phyloP scores from a whole-genome alignment of 805 yeast species.

The Brettanomyces custersianus region DNA sequence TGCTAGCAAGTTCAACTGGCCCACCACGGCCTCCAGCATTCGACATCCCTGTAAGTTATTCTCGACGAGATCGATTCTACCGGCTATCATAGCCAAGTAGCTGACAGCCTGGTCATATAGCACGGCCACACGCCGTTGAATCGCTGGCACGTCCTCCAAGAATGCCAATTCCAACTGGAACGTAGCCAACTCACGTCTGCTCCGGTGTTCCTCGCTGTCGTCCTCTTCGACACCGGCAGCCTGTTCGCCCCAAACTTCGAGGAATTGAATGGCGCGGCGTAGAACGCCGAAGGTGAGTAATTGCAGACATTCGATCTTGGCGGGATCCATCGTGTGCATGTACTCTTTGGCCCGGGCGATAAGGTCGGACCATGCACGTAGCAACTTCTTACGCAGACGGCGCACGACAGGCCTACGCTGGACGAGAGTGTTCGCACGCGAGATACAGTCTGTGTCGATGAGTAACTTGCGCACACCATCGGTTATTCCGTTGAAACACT shows the following conservation, averaged over 20 bases:
- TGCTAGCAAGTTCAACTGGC: conserved; percentile 56
- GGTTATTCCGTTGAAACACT: conserved; percentile 53
- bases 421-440: conserved; percentile 64
- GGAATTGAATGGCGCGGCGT: conserved; percentile 53
- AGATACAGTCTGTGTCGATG: conserved; percentile 63
- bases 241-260: conserved; percentile 66
- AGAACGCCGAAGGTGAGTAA: conserved; percentile 59
- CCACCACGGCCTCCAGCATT: conserved; percentile 53
- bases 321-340: conserved; percentile 49
- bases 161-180: conserved; percentile 30
- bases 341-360: conserved; percentile 71
- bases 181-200: conserved; percentile 2
- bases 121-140: conserved; percentile 55
- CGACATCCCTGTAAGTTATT: conserved; percentile 66
- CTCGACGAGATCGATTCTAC: conserved; percentile 72
- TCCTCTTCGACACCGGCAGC: conserved; percentile 32
- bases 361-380: conserved; percentile 75
- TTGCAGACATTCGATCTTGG: conserved; percentile 54
- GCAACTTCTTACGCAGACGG: conserved; percentile 54
- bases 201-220: conserved; percentile 11
- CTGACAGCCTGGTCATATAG: conserved; percentile 49
- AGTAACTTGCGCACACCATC: conserved; percentile 63
- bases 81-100: conserved; percentile 59
- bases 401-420: conserved; percentile 52
- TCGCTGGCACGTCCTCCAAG: conserved; percentile 47